Conservation (phyloP, 352 stramenopile species). For the Phytophthora brassicae region DNA sequence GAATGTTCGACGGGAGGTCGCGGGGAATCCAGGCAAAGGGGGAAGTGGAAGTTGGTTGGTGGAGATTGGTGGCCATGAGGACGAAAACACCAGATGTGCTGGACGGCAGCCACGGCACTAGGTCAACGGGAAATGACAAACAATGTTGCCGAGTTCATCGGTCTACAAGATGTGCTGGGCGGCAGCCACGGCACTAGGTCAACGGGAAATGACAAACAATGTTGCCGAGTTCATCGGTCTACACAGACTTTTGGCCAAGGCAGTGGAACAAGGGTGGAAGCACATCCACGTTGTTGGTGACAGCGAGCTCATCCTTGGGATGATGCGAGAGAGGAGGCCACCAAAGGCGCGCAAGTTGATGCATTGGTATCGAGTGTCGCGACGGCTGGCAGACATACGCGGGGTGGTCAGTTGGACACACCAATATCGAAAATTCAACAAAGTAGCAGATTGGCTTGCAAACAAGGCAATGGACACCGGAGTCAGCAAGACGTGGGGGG, state of each 20-base stretch:
- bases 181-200: not conserved
- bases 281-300: not conserved
- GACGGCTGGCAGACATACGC: too few species aligned
- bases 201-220: not conserved
- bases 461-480: too few species aligned
- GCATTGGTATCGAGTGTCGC: not conserved
- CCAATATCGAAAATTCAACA: too few species aligned
- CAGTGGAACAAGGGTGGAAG: not conserved
- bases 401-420: too few species aligned
- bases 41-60: too few species aligned
- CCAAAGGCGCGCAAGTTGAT: not conserved
- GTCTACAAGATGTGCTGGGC: not conserved
- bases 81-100: too few species aligned
- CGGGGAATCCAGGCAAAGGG: too few species aligned
- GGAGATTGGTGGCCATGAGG: too few species aligned
- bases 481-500: too few species aligned
- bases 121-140: not conserved
- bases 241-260: not conserved
- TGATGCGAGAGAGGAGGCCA: constrained; percentile 19
- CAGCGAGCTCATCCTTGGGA: constrained; percentile 19
- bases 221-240: not conserved
- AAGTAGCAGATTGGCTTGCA: too few species aligned
- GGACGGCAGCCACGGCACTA: not conserved
- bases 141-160: not conserved
- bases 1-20: too few species aligned